These are phyloP conservation scores for Stentor roeselii DNA, from an alignment of 73 alveolate species.

Conservation along the genomic window DNA sequence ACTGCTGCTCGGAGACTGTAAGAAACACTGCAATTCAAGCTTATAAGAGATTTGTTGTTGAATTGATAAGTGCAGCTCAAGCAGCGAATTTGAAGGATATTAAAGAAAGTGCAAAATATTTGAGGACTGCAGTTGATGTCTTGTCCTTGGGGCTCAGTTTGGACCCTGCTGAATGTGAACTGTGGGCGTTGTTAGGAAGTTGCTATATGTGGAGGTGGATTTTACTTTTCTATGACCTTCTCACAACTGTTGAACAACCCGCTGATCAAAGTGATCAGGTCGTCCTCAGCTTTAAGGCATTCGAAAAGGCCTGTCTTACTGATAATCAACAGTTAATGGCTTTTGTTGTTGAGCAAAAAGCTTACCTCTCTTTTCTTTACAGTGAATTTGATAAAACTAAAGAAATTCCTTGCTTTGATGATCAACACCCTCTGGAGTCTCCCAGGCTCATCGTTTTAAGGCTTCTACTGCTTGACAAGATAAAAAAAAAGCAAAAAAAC, in stretches of 20 bases:
- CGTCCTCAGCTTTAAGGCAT: not conserved
- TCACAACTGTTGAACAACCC: not conserved
- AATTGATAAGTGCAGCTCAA: not conserved
- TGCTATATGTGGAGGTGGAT: not conserved
- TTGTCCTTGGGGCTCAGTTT: not conserved
- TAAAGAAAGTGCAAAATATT: not conserved
- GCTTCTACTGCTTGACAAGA: not conserved
- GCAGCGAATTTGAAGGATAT: not conserved
- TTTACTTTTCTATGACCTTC: not conserved
- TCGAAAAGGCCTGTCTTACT: not conserved
- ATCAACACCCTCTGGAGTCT: not conserved
- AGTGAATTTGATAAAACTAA: not conserved
- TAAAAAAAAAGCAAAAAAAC: too few relatives aligned
- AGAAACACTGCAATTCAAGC: not conserved
- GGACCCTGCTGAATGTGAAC: not conserved
- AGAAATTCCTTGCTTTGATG: not conserved
- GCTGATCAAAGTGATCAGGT: not conserved
- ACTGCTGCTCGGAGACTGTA: not conserved
- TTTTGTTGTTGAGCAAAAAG: not conserved
- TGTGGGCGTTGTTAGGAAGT: not conserved
- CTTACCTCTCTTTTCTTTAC: not conserved
- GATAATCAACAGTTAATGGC: too few relatives aligned
- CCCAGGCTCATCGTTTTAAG: not conserved
- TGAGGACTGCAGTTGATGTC: not conserved
- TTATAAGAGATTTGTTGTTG: not conserved